These are phyloP conservation scores for Phlebiopsis gigantea DNA, from an alignment of 768 basidiomycete genomes.

Conservation along the genomic window DNA sequence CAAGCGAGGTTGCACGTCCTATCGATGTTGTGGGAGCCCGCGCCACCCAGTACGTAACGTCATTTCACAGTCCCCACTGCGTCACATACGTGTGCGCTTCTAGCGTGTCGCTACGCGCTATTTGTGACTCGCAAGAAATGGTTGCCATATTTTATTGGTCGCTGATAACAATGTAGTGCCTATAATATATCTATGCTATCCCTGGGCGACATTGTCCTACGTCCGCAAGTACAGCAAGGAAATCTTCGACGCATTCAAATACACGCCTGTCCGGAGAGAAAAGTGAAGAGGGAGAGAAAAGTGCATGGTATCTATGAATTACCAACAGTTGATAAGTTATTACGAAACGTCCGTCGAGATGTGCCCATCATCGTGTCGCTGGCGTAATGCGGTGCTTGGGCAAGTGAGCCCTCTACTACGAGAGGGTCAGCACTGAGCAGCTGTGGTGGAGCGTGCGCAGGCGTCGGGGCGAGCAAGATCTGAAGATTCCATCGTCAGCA, in stretches of 20 bases:
- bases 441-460: not conserved
- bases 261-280: not conserved
- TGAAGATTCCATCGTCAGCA: not conserved
- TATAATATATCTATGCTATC: not conserved
- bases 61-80: not conserved
- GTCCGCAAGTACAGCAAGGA: not conserved
- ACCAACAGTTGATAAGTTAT: too few relatives aligned
- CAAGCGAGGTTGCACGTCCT: not conserved
- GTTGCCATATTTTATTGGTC: too few relatives aligned
- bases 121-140: too few relatives aligned
- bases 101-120: not conserved
- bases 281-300: not conserved
- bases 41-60: not conserved
- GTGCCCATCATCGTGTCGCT: not conserved
- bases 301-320: not conserved
- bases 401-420: not conserved
- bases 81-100: not conserved
- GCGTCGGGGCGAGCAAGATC: not conserved
- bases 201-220: not conserved
- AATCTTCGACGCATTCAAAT: not conserved
- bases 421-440: not conserved
- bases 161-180: not conserved
- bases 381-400: not conserved
- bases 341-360: not conserved
- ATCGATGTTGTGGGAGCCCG: too few relatives aligned